These are phyloP conservation scores for Ceratocystis colombiana DNA, from an alignment of 2,329 filamentous ascomycete species.

Conservation along the genomic window DNA sequence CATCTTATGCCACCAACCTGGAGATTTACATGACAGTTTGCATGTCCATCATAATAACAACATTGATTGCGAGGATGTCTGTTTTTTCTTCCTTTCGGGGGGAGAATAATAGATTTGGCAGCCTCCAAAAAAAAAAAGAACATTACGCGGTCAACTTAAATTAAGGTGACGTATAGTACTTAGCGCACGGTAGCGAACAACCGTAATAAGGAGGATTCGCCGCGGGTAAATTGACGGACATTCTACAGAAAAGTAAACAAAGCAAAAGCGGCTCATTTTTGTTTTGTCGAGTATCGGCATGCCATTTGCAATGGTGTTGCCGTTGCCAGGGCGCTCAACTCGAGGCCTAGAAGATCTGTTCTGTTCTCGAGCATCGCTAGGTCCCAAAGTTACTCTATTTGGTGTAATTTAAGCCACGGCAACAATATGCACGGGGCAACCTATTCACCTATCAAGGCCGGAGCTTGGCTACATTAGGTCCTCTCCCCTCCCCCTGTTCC, in stretches of 20 bases:
- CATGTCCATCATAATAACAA: not conserved
- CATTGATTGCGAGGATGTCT: not conserved
- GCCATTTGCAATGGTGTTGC: not conserved
- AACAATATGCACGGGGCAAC: no score
- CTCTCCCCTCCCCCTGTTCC: no score
- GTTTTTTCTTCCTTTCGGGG: not conserved
- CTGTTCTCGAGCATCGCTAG: no score
- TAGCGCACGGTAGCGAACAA: not conserved
- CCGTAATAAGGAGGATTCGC: not conserved
- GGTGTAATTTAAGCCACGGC: no score
- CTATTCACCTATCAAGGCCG: no score
- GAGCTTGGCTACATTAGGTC: no score
- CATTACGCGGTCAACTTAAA: constrained; percentile 5
- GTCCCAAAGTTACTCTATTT: no score
- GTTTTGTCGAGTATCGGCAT: not conserved
- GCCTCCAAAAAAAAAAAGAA: not conserved
- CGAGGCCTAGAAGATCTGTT: no score
- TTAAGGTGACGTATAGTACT: not conserved
- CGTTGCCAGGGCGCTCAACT: not conserved
- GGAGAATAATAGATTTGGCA: not conserved
- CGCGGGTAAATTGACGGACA: not conserved
- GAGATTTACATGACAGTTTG: not conserved
- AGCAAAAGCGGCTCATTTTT: not conserved
- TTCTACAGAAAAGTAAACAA: constrained; percentile 2
- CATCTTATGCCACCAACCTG: not conserved